Percentiles rank a stretch among this genome's conserved stretches.
Conservation (phyloP, 768 basidiomycete species). For the Pleurotus giganteus region DNA sequence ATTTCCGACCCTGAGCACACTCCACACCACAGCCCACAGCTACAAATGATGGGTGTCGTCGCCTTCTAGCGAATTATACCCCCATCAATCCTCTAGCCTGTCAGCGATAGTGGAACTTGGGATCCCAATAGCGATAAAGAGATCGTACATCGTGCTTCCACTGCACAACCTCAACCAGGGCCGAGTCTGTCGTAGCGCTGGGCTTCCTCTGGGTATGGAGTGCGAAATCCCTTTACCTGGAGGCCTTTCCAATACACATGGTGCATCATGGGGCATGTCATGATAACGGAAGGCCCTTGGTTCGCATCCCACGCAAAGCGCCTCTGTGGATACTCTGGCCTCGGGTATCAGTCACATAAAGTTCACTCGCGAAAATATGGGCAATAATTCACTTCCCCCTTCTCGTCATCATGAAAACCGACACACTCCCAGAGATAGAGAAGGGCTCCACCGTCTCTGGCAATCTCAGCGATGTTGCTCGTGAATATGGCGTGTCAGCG, state of each 20-base stretch:
- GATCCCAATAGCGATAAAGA: too few relatives aligned
- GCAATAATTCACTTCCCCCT: background rate
- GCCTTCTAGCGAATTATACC: too few relatives aligned
- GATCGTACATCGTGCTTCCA: too few relatives aligned
- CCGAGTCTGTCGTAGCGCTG: too few relatives aligned
- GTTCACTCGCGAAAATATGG: background rate
- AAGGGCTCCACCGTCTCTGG: background rate
- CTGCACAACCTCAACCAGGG: too few relatives aligned
- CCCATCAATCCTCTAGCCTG: too few relatives aligned
- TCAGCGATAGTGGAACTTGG: too few relatives aligned
- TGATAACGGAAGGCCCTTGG: background rate
- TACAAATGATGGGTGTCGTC: too few relatives aligned
- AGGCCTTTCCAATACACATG: background rate
- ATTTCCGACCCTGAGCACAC: too few relatives aligned
- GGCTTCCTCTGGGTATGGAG: too few relatives aligned
- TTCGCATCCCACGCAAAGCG: background rate
- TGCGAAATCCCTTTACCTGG: too few relatives aligned
- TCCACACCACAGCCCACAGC: too few relatives aligned
- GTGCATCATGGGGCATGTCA: background rate
- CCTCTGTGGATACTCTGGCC: background rate
- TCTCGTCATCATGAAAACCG: background rate
- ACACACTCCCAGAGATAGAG: background rate
- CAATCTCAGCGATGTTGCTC: background rate
- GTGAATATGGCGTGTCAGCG: background rate
- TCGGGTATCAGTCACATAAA: background rate